Evolutionary conservation across 805 yeast species (phyloP).

Genomic region (Diddensiella santjacobensis): DNA sequence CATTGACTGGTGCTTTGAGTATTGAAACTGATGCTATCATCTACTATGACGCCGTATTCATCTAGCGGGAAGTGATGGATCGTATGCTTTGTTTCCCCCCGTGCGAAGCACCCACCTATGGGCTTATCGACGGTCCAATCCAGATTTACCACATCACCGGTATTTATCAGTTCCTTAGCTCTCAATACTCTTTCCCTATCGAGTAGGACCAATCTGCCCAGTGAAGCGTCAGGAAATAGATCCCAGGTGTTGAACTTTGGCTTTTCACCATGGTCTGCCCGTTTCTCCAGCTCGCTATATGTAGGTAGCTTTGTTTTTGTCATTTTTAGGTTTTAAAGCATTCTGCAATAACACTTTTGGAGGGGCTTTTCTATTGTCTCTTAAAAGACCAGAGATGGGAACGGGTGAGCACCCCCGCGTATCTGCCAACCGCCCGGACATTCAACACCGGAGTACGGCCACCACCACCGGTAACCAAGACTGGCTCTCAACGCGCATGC

Average conservation of each 20-base stretch:
- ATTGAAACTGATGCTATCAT: slow-evolving; percentile 19
- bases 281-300: not conserved
- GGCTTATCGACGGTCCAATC: slow-evolving; percentile 16
- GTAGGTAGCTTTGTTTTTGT: not conserved
- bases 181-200: slow-evolving; percentile 11
- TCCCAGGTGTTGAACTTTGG: slow-evolving; percentile 9
- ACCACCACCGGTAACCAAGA: no score
- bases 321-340: no score
- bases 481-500: no score
- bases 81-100: slow-evolving; percentile 2
- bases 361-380: no score
- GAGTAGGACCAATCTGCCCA: slow-evolving; percentile 7
- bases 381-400: no score
- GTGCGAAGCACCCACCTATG: slow-evolving; percentile 15
- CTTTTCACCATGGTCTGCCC: not conserved
- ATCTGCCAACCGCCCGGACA: not conserved
- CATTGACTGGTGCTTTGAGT: slow-evolving; percentile 6
- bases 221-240: slow-evolving; percentile 5
- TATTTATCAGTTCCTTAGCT: slow-evolving; percentile 8
- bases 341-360: no score
- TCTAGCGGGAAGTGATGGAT: slow-evolving; percentile 9
- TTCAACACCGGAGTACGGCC: not conserved
- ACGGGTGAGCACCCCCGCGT: no score
- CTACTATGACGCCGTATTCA: slow-evolving; percentile 11
- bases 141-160: slow-evolving; percentile 9